Evolutionary conservation across 495 filamentous ascomycete genomes (phyloP), one percentile per base, ranked within the genome.

Genomic region (Lasiosphaeris hirsuta): DNA sequence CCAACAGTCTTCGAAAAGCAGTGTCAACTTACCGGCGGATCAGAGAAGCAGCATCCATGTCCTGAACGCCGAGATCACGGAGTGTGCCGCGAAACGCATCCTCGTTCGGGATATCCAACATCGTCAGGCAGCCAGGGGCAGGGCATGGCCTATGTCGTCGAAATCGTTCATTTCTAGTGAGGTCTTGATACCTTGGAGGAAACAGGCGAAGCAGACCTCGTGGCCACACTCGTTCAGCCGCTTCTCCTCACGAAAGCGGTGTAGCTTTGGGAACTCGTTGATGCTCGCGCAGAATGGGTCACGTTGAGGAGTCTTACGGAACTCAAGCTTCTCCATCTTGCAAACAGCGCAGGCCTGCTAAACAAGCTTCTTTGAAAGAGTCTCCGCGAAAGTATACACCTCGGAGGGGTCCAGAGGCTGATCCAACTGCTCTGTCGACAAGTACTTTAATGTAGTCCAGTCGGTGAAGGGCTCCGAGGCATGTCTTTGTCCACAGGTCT

Each of bases 181-280:
- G 0, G 0, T 19, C n/a, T 4, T 39, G 34, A 39, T 51, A 10
- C 18, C 5, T 15, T 2, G 4, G 13, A 39, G 48, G 3, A 51
- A 14, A 11, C 48, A 51, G 10, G n/a, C 35, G 11, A 11, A 51
- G 36, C 48, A 51, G n/a, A 51, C 18, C 2, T 1, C 2, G 34
- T 51, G 11, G 8, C 15, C 9, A 15, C 48, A 51, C n/a, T 6
- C 34, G 8, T 1, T 19, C 7, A 51, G 11, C 2, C n/a, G n/a
- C n/a, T n/a, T 14, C 48, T 0, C 9, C 11, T 8, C 4, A 34
- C 8, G 3, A 10, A 7, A 5, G 1, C 10, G 48, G n/a, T n/a
- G n/a, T n/a, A n/a, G n/a, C n/a, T n/a, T n/a, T n/a, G n/a, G 33
- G n/a, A 51, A 39, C 36, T 51, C 48, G 34, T 39, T 10, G 34